phyloP scores from a whole-genome alignment of 306 rosid species.

The Cyclanthera cordifolia region DNA sequence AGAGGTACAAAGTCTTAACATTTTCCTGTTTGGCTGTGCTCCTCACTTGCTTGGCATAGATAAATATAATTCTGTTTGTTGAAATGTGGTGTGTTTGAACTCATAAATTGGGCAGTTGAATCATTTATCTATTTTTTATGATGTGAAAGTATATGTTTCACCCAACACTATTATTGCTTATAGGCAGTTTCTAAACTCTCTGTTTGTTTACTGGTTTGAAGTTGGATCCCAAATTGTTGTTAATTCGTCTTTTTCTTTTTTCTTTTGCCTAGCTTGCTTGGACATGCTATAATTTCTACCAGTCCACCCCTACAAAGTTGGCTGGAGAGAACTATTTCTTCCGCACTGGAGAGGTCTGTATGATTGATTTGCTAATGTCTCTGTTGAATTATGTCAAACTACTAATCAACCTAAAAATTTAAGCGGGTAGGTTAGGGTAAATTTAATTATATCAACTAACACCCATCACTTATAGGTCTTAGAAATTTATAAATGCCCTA shows the following conservation, averaged over 20 bases:
- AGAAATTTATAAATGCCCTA: no score
- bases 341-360: constrained; percentile 60
- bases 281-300: constrained; percentile 98
- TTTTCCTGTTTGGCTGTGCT: background rate
- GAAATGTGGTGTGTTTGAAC: no score
- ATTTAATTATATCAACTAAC: no score
- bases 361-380: constrained; percentile 3
- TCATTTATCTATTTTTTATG: no score
- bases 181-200: background rate
- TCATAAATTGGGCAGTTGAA: no score
- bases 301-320: constrained; percentile 88
- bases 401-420: no score
- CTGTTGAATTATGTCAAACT: no score
- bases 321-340: constrained; percentile 97
- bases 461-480: no score
- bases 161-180: background rate
- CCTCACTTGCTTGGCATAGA: background rate
- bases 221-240: background rate
- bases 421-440: no score
- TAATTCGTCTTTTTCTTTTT: constrained; percentile 7
- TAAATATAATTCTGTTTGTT: background rate
- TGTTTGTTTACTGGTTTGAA: background rate
- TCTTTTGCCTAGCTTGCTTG: constrained; percentile 69
- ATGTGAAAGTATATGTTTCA: background rate
- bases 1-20: constrained; percentile 40